Evolutionary conservation across 805 yeast species (phyloP).

Genomic region (Candida namnaoensis): DNA sequence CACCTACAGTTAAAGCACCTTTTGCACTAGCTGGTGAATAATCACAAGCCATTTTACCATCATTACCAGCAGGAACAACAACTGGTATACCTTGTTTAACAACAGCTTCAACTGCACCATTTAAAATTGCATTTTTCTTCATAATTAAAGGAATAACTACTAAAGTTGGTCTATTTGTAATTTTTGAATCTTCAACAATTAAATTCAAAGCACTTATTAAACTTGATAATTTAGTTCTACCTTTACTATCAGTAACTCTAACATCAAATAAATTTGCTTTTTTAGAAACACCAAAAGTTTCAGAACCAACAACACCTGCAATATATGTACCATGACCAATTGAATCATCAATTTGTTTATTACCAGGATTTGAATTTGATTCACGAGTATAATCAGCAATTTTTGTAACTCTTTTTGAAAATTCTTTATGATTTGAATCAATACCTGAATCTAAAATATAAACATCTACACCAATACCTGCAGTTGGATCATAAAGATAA

Average conservation of each 20-base stretch:
- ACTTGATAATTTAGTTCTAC: constrained; percentile 24
- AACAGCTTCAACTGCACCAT: constrained; percentile 35
- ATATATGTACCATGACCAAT: constrained; percentile 54
- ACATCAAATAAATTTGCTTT: constrained; percentile 32
- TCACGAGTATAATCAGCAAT: constrained; percentile 37
- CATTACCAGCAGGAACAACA: constrained; percentile 44
- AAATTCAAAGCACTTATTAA: constrained; percentile 24
- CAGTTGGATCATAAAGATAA: constrained; percentile 31
- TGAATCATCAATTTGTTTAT: constrained; percentile 14
- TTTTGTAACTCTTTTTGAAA: constrained; percentile 30
- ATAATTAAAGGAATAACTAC: constrained; percentile 29
- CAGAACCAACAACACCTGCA: constrained; percentile 45
- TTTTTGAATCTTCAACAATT: constrained; percentile 17
- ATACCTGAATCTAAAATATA: constrained; percentile 32
- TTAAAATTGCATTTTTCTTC: constrained; percentile 29
- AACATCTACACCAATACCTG: constrained; percentile 30
- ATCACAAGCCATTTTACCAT: constrained; percentile 31
- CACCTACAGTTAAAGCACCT: constrained; percentile 76
- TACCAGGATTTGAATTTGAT: constrained; percentile 3
- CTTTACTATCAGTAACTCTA: constrained; percentile 30
- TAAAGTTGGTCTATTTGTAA: constrained; percentile 27
- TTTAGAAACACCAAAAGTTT: constrained; percentile 45
- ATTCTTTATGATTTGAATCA: constrained; percentile 28
- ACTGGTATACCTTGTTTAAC: constrained; percentile 34
- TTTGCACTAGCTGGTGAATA: constrained; percentile 40